Base-by-base conservation (phyloP, 371 early-diverging fungal species). In the Rhizopus sp. region DNA sequence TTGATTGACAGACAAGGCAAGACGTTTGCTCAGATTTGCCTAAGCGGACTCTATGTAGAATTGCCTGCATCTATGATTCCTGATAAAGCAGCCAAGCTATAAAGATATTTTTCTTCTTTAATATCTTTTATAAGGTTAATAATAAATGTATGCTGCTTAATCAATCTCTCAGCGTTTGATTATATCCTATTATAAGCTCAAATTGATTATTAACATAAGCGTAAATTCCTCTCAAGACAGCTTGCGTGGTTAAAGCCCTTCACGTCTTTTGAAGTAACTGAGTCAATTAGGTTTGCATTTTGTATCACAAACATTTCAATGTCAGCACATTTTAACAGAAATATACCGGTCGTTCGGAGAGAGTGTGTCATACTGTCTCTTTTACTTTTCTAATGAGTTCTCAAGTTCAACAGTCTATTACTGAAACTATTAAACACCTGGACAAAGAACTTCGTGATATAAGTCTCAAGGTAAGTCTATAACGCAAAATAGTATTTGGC, bases 1-100 rank as follows among this genome's bases (percentile, higher is more conserved):
- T 72, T 80, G 23, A 61, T 88, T 55, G 90, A 90, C 75, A 77
- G 87, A 35, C 88, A 90, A 62, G 90, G 90, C 51, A 90, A 90
- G 60, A 86, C 88, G 0, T 90, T 82, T 71, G 90, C 85, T 8
- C 88, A 88, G 61, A 72, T 87, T 59, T 70, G 87, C 16, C 64
- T 90, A 8, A 75, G 79, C 34, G 70, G 75, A 0, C 63, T 81
- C 44, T 77, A 81, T 44, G 76, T 89, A 42, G 82, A 84, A 38
- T 71, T 86, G 1, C 89, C 89, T 55, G 72, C 73, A 23, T 69
- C 75, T 23, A 57, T 83, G 41, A 17, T 82, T 30, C 63, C 72
- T 4, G 42, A 62, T 13, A 47, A 52, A 7, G 60, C 55, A 9
- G 64, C 80, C 33, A 82, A 69, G 34, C 64, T 86, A 50, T 86